phyloP scores from a whole-genome alignment of 331 rosid genomes.

The Pyracantha coccinea region DNA sequence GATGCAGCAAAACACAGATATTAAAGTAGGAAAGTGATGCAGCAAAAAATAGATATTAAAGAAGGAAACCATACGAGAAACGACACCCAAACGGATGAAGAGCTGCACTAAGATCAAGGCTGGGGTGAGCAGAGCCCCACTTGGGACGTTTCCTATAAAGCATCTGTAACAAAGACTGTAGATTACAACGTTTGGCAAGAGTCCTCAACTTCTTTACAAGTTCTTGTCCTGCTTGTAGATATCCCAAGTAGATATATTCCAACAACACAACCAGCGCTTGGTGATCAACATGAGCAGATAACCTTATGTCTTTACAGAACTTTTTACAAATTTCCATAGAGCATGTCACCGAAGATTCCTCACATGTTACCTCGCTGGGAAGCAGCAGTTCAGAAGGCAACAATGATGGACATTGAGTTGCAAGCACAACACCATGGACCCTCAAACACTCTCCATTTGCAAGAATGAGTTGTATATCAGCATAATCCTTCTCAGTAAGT shows the following conservation, averaged over 20 bases:
- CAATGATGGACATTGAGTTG: slow-evolving; percentile 58
- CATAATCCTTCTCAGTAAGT: slow-evolving; percentile 42
- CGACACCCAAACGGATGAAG: slow-evolving; percentile 51
- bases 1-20: slow-evolving; percentile 9
- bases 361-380: slow-evolving; percentile 14
- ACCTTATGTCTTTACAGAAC: slow-evolving; percentile 40
- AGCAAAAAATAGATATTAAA: slow-evolving; percentile 9
- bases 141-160: slow-evolving; percentile 55
- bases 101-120: slow-evolving; percentile 44
- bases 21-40: background rate
- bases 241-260: slow-evolving; percentile 64
- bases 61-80: slow-evolving; percentile 61
- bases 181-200: slow-evolving; percentile 65
- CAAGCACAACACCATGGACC: slow-evolving; percentile 73
- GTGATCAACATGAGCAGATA: slow-evolving; percentile 62
- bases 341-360: slow-evolving; percentile 7
- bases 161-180: slow-evolving; percentile 53
- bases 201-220: slow-evolving; percentile 45
- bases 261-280: slow-evolving; percentile 53
- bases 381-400: slow-evolving; percentile 43
- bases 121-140: slow-evolving; percentile 64
- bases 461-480: slow-evolving; percentile 50
- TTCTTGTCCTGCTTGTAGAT: slow-evolving; percentile 48
- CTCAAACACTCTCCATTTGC: slow-evolving; percentile 37
- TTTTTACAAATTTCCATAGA: slow-evolving; percentile 10